Conservation (phyloP, 192 early-diverging fungal species). For the Backusella westeae region DNA sequence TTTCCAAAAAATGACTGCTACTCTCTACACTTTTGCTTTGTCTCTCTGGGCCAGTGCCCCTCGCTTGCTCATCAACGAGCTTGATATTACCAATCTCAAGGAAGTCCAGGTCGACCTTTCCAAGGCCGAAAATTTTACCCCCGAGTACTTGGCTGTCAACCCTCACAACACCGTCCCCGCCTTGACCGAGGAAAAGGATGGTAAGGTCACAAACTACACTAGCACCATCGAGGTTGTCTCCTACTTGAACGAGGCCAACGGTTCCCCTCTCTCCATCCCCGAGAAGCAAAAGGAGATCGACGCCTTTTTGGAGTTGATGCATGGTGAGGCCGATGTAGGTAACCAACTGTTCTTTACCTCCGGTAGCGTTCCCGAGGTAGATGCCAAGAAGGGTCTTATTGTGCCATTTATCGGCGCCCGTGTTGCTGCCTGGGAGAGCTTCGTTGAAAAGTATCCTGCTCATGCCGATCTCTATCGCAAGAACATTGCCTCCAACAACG, state of each 20-base stretch:
- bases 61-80: constrained; percentile 12
- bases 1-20: not conserved
- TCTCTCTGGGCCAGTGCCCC: constrained; percentile 24
- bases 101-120: constrained; percentile 15
- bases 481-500: not conserved
- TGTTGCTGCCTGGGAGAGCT: not conserved
- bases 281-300: not conserved
- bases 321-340: not conserved
- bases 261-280: not conserved
- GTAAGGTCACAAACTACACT: not conserved
- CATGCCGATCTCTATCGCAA: constrained; percentile 5
- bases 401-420: not conserved
- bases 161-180: constrained; percentile 11
- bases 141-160: constrained; percentile 12
- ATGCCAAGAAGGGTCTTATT: not conserved
- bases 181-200: not conserved
- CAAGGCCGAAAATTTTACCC: constrained; percentile 16
- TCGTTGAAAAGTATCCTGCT: not conserved
- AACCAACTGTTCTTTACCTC: constrained; percentile 11
- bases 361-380: not conserved
- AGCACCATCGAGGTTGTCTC: not conserved
- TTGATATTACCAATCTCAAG: constrained; percentile 7
- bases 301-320: not conserved
- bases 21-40: constrained; percentile 15
- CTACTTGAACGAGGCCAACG: constrained; percentile 6